Evolutionary conservation across 2,329 filamentous ascomycete species (phyloP).

Genomic region (Geoglossum cookeanum): DNA sequence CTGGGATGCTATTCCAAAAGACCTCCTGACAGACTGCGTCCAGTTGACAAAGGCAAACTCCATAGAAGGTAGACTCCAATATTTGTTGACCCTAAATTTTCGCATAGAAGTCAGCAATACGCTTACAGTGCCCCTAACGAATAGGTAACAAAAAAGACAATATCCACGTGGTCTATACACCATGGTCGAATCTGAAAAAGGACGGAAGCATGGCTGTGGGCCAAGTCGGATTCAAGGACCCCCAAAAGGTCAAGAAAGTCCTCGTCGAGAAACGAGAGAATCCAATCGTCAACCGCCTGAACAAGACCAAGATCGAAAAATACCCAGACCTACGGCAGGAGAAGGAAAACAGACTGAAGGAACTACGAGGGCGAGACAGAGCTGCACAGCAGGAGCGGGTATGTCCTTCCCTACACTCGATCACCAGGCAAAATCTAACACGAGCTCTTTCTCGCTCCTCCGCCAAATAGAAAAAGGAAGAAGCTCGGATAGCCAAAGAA

Average conservation of each 20-base stretch:
- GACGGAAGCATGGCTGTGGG: constrained; percentile 89
- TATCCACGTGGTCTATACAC: constrained; percentile 89
- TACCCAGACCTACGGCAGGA: constrained; percentile 69
- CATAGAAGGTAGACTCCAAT: constrained; percentile 52
- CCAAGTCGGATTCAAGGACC: constrained; percentile 87
- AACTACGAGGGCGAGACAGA: constrained; percentile 54
- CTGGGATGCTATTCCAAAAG: constrained; percentile 65
- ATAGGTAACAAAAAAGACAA: constrained; percentile 97
- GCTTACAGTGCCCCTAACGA: neutral
- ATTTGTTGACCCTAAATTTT: neutral
- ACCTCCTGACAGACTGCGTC: constrained; percentile 70
- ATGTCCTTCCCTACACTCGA: constrained; percentile 10
- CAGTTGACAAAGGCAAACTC: constrained; percentile 98
- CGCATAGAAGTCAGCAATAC: neutral
- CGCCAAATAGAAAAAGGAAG: constrained; percentile 44
- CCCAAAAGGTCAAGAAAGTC: constrained; percentile 64
- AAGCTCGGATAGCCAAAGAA: constrained; percentile 54
- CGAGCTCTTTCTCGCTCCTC: neutral
- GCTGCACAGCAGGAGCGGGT: constrained; percentile 43
- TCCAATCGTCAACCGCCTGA: constrained; percentile 84
- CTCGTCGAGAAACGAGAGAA: constrained; percentile 71
- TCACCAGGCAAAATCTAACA: too few species aligned
- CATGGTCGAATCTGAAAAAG: constrained; percentile 91
- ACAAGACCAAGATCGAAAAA: constrained; percentile 85
- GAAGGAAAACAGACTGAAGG: constrained; percentile 55